Evolutionary conservation across 768 basidiomycete genomes (phyloP).

Genomic region (Lactarius indigo): DNA sequence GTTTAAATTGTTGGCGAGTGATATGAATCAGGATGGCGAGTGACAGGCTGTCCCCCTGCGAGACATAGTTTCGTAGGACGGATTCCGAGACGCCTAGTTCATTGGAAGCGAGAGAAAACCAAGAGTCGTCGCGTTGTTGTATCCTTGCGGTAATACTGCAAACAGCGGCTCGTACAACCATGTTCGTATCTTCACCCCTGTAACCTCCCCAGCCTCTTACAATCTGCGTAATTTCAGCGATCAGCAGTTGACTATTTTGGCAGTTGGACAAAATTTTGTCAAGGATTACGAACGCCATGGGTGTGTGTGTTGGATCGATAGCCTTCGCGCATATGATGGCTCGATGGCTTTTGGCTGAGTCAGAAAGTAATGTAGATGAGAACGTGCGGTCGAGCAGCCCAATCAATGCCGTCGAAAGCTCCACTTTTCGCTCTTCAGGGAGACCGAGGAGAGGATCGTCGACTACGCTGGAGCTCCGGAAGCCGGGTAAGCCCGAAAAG

Average conservation of each 20-base stretch:
- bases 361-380: not conserved
- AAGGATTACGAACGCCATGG: too few relatives aligned
- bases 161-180: not conserved
- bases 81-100: not conserved
- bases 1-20: not conserved
- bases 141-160: not conserved
- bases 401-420: not conserved
- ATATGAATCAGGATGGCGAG: not conserved
- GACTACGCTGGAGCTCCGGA: not conserved
- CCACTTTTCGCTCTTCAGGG: not conserved
- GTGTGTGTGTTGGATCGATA: not conserved
- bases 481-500: not conserved
- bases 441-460: not conserved
- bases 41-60: not conserved
- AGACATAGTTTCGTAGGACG: not conserved
- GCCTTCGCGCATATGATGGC: not conserved
- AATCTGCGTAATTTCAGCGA: not conserved
- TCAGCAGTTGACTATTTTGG: not conserved
- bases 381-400: not conserved
- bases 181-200: not conserved
- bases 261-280: not conserved
- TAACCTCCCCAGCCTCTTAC: not conserved
- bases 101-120: not conserved
- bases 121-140: not conserved
- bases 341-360: not conserved